Percentiles rank a stretch among this genome's conserved stretches.
Evolutionary conservation across 345 rosid genomes (phyloP).

Genomic region (Sonneratia caseolaris): DNA sequence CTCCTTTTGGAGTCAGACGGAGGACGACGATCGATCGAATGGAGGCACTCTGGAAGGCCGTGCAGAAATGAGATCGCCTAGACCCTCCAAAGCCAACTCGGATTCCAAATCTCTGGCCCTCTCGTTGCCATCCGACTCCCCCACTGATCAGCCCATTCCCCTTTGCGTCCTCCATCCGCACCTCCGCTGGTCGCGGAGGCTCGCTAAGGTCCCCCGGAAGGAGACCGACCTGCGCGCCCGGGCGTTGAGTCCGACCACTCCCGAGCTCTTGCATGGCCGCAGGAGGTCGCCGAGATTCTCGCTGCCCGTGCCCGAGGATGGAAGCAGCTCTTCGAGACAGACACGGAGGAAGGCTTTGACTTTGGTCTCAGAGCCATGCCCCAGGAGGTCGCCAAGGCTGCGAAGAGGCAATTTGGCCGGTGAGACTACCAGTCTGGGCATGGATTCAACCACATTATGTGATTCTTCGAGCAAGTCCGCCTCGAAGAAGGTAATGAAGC

Average conservation of each 20-base stretch:
- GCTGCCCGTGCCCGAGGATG: not conserved
- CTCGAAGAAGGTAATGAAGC: not conserved
- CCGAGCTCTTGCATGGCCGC: not conserved
- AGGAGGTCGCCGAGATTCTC: not conserved
- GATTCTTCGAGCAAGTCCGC: not conserved
- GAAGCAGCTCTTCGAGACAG: not conserved
- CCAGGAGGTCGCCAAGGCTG: conserved; percentile 7
- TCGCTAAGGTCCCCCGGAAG: not conserved
- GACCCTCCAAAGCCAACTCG: conserved; percentile 1
- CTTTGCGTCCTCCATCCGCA: not conserved
- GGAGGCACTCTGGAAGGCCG: not conserved
- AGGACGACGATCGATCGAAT: no score
- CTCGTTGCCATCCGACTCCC: not conserved
- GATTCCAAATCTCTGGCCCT: not conserved
- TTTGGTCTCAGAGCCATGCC: not conserved
- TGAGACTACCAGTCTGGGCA: not conserved
- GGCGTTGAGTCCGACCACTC: not conserved
- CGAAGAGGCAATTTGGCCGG: not conserved
- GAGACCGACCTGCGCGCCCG: not conserved
- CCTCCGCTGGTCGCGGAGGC: conserved; percentile 9
- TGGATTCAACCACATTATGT: not conserved
- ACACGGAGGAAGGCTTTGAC: not conserved
- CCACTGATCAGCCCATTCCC: not conserved
- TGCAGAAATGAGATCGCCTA: conserved; percentile 8
- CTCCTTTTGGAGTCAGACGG: no score